A percentile compares a stretch with the other conserved stretches of the same genome.
phyloP scores from a whole-genome alignment of 148 eudicot species.

The Rhododendron williamsianum region DNA sequence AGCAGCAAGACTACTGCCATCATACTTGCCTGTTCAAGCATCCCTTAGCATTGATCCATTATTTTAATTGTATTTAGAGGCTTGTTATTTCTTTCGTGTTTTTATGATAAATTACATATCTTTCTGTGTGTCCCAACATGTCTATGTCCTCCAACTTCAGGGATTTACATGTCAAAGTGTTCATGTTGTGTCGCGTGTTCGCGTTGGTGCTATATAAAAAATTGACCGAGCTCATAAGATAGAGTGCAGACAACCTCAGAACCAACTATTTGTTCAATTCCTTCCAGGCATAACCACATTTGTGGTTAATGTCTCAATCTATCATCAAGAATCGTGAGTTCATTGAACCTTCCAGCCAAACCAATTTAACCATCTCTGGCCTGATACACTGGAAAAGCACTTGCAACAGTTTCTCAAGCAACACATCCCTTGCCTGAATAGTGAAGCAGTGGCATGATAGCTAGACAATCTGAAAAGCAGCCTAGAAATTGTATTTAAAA shows the following conservation, averaged over 20 bases:
- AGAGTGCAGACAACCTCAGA: not conserved
- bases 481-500: too few species aligned
- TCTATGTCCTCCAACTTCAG: not conserved
- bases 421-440: not conserved
- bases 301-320: not conserved
- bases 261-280: not conserved
- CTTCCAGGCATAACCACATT: not conserved
- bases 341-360: not conserved
- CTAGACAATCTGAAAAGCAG: too few species aligned
- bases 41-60: too few species aligned
- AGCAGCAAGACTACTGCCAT: too few species aligned
- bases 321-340: not conserved
- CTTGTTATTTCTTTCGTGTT: not conserved
- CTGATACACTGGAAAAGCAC: not conserved
- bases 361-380: not conserved
- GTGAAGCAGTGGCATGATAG: not conserved
- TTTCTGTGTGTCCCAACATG: not conserved
- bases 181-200: not conserved
- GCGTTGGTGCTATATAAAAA: not conserved
- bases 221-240: not conserved
- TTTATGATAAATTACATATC: too few species aligned
- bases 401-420: not conserved
- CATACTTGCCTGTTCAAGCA: too few species aligned
- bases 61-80: not conserved
- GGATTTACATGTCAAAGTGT: not conserved